Conservation (phyloP, 805 yeast species). For the Brettanomyces nanus region DNA sequence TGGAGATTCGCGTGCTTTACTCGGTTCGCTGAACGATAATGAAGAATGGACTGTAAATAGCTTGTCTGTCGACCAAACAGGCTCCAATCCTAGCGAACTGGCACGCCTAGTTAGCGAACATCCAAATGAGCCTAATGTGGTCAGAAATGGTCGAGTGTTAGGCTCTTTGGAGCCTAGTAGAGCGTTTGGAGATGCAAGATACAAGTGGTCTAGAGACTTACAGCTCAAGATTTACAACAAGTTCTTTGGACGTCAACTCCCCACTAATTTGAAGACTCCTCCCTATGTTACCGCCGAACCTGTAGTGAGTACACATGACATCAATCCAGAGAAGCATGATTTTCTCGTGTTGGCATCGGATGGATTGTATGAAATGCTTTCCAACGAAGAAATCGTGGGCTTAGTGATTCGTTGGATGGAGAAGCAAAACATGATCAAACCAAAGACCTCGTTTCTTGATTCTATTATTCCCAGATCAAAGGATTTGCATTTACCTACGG, state of each 20-base stretch:
- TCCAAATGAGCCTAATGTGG: conserved; percentile 81
- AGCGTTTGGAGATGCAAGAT: conserved; percentile 96
- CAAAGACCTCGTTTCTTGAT: conserved; percentile 37
- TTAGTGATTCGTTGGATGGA: conserved; percentile 93
- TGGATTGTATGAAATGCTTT: conserved; percentile 85
- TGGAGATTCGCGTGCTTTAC: conserved; percentile 90
- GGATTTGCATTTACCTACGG: conserved; percentile 46
- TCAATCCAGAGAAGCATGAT: conserved; percentile 64
- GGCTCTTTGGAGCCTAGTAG: conserved; percentile 93
- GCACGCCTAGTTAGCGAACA: conserved; percentile 78
- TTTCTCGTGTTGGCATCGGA: conserved; percentile 91
- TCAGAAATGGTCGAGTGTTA: conserved; percentile 80
- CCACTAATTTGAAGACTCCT: conserved; percentile 71
- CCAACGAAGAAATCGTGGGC: conserved; percentile 88
- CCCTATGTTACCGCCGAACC: conserved; percentile 98
- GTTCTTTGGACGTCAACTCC: conserved; percentile 75
- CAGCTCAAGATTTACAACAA: conserved; percentile 68
- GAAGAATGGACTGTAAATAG: conserved; percentile 79
- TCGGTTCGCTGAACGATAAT: conserved; percentile 65
- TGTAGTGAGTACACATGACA: conserved; percentile 72
- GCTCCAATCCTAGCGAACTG: conserved; percentile 82
- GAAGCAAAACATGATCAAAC: conserved; percentile 52
- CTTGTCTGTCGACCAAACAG: conserved; percentile 87
- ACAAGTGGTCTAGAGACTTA: conserved; percentile 67
- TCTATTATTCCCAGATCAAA: conserved; percentile 26